A percentile compares a stretch with the other conserved stretches of the same genome.
Conservation (phyloP, 1,139 yeast genomes). For the Nakaseomyces bracarensis region DNA sequence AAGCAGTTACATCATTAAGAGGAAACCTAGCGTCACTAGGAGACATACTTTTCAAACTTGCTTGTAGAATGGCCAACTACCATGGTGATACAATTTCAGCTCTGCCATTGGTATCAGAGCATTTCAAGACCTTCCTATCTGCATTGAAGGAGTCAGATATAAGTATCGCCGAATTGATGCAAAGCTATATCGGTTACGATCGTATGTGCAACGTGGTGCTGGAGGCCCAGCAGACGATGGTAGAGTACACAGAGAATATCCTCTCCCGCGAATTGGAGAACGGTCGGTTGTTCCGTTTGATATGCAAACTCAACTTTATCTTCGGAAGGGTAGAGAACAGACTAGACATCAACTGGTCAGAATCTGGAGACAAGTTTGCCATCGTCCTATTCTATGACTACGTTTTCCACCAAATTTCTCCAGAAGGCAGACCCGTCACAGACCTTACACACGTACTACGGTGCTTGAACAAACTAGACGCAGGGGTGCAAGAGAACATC, state of each 20-base stretch:
- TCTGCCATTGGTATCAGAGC: slow-evolving; percentile 30
- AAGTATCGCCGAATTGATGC: neutral
- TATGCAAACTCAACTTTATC: slow-evolving; percentile 73
- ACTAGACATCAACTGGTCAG: slow-evolving; percentile 55
- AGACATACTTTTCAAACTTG: slow-evolving; percentile 47
- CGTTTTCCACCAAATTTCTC: slow-evolving; percentile 73
- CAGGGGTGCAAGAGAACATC: slow-evolving; percentile 79
- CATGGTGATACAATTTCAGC: slow-evolving; percentile 12
- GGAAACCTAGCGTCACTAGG: slow-evolving; percentile 38
- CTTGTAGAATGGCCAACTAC: slow-evolving; percentile 36
- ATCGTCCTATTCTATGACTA: slow-evolving; percentile 73
- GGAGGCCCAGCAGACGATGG: slow-evolving; percentile 48
- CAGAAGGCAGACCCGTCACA: slow-evolving; percentile 67
- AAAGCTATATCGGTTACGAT: neutral
- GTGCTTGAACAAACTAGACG: slow-evolving; percentile 81
- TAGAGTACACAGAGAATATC: slow-evolving; percentile 61
- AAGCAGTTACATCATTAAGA: neutral
- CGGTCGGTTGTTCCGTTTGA: slow-evolving; percentile 72
- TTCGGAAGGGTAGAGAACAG: slow-evolving; percentile 65
- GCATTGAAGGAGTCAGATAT: slow-evolving; percentile 22
- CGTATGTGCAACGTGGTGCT: slow-evolving; percentile 33
- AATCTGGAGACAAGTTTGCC: slow-evolving; percentile 68
- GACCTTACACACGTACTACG: slow-evolving; percentile 78
- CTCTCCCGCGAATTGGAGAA: slow-evolving; percentile 75
- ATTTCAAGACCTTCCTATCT: slow-evolving; percentile 32